Evolutionary conservation across 129 eudicot genomes (phyloP), one percentile per base, ranked within the genome.

Genomic region (Artemisia tridentata): DNA sequence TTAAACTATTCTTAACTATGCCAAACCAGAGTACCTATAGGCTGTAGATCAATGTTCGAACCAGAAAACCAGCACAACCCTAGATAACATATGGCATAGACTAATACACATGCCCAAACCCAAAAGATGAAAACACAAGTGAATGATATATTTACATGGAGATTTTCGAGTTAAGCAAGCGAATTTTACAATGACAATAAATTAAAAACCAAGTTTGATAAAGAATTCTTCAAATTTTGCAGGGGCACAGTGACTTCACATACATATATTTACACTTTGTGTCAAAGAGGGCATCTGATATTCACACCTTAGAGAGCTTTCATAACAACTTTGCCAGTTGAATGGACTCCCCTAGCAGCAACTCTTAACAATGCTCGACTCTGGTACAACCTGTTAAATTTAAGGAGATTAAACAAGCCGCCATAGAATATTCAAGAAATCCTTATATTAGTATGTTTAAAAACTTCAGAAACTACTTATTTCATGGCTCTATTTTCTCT

Each of bases 271-370:
- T 78, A 78, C 81, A 78, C 41, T 71, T 77, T 15, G 21, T 52
- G 41, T n/a, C 54, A 38, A 72, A 25, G 51, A 63, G 49, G 72
- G 17, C 60, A 71, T 52, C 65, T 7, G 20, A 63, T 17, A 48
- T 76, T 60, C 58, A 77, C 50, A 70, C 61, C 80, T 92, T 73
- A 93, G 15, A 93, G 77, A 59, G 80, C 86, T 68, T 72, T 89
- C 63, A 90, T 78, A 59, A 82, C 90, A 60, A 76, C 73, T 79
- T 93, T 93, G 85, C 91, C 81, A 49, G 92, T 79, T 18, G 68
- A 62, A 78, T 90, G 97, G 19, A 87, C 83, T 63, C 98, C 96
- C 77, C 63, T 66, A 5, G 91, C 89, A 78, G 96, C 98, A 74
- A 84, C 64, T 67, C 66, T 86, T 56, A 93, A 55, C 58, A 90